These are phyloP conservation scores for Suillus plorans DNA, from an alignment of 768 basidiomycete species.

Conservation along the genomic window DNA sequence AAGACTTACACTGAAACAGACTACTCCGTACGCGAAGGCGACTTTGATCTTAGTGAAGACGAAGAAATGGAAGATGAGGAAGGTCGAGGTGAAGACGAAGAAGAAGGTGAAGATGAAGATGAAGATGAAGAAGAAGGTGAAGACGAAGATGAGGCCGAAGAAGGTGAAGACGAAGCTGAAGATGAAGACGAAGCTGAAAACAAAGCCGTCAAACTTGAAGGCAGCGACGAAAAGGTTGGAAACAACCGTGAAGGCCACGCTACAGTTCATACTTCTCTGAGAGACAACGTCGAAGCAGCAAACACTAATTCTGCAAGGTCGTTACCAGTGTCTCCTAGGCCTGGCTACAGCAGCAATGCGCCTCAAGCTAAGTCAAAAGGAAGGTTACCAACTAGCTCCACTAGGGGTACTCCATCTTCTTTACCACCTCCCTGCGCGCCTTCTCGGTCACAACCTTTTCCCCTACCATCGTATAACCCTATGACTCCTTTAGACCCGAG, in stretches of 20 bases:
- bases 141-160: neutral
- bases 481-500: constrained; percentile 4
- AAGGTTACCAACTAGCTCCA: neutral
- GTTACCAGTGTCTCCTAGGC: neutral
- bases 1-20: constrained; percentile 6
- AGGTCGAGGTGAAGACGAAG: neutral
- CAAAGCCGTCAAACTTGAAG: neutral
- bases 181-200: neutral
- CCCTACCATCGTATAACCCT: constrained; percentile 4
- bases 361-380: neutral
- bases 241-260: neutral
- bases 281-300: neutral
- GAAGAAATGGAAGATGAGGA: constrained; percentile 5
- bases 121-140: neutral
- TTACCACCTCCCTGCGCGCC: constrained; percentile 9
- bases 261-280: neutral
- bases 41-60: neutral
- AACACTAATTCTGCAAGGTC: neutral
- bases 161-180: neutral
- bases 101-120: neutral
- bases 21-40: neutral
- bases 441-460: constrained; percentile 22
- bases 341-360: neutral
- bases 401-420: neutral
- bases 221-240: neutral